Evolutionary conservation across 306 rosid species (phyloP), one percentile per base, ranked within the genome.

Genomic region (Calophaca sinica): DNA sequence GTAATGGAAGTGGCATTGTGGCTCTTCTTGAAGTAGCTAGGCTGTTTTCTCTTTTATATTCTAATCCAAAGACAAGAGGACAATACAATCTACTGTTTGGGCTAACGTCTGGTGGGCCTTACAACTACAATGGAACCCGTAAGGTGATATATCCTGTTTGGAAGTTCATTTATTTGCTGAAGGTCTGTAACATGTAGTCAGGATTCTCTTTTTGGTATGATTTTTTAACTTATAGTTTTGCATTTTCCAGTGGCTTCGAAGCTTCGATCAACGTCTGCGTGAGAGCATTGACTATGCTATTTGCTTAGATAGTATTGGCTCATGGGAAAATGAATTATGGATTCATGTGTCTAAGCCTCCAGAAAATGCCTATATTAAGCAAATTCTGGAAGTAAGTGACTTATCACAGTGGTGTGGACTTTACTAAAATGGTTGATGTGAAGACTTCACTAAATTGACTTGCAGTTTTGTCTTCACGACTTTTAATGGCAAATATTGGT

Each of bases 11-110:
- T 39, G 98, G 99, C 39, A 68, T 87, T 75, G 99, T 87, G 74
- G 99, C 99, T 66, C 97, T 96, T 75, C 97, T 96, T 78, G 99
- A 96, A 84, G 93, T 96, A 77, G 99, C 98, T 63, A 89, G 99
- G 88, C 79, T 96, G 74, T 92, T 96, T 82, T 96, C 99, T 74
- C 80, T 88, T 72, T 87, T 96, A 32, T 96, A 96, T 86, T 96
- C 98, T 68, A 96, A 89, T 79, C 96, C 98, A 29, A 96, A 90
- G 87, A 96, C 99, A 38, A 84, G 99, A 88, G 99, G 98, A 62
- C 88, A 88, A 80, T 96, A 96, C 88, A 96, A 96, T 82, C 75
- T 96, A 65, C 93, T 96, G 33, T 96, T 96, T 13, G 99, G 99
- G 68, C 86, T 96, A 80, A 96, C 98, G 9, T 96, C 99, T 71